Evolutionary conservation across 345 rosid genomes (phyloP), one percentile per base, ranked within the genome.

Genomic region (Aegle marmelos): DNA sequence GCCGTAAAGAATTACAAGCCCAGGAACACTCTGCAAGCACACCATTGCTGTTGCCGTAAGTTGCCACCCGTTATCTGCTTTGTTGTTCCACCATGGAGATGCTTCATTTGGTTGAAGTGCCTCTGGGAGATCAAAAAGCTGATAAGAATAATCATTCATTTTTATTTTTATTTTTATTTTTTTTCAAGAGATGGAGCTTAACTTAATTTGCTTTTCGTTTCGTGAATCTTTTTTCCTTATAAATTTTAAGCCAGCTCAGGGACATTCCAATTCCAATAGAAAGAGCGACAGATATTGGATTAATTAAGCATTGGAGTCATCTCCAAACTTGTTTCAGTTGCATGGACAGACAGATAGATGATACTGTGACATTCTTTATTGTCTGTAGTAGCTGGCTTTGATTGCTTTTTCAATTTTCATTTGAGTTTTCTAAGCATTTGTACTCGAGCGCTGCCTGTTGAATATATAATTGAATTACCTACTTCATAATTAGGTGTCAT

Each of bases 1-100:
- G 21, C 92, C 94, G 48, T 90, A 89, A 11, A 91, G 84, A 67
- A 86, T 86, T 5, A 89, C 91, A 0, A 89, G 87, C 4, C 92
- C 92, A 0, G 94, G 92, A n/a, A 91, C 89, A 70, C 89, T 89
- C 58, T 91, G 94, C 25, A 91, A 56, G 70, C 91, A 84, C 3
- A 88, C 92, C 76, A 89, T 13, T 2, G 89, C 76, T 14, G 91
- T 80, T 31, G 92, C 91, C 8, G 88, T 86, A 9, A 89, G 86
- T 79, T 89, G 92, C 94, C 92, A 91, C 34, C 85, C 82, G 39
- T 85, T 87, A 85, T 89, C 91, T 45, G 76, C 91, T 36, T 84
- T 88, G 85, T 69, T 88, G 61, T 68, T 56, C 94, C 94, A 88
- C 36, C 5, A 22, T 7, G 86, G 87, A 10, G 90, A 78, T 8